Evolutionary conservation across 805 yeast genomes (phyloP).

Genomic region (Monosporozyma unispora): DNA sequence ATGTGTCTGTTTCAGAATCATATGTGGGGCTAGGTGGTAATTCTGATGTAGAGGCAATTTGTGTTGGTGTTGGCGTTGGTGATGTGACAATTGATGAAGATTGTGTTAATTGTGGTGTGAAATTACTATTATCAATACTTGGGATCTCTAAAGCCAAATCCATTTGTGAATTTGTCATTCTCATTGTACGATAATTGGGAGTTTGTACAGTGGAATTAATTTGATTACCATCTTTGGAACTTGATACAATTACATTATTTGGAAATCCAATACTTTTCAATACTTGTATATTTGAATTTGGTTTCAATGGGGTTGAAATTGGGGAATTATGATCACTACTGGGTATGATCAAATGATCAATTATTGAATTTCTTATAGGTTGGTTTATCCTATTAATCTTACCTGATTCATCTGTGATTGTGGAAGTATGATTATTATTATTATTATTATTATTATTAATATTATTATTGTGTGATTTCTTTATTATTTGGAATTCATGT

Average conservation of each 20-base stretch:
- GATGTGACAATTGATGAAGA: not conserved
- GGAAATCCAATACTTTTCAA: not conserved
- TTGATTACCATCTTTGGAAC: not conserved
- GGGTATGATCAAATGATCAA: slow-evolving; percentile 1
- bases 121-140: not conserved
- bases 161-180: slow-evolving; percentile 4
- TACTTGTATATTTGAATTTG: not conserved
- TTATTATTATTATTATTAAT: too few relatives aligned
- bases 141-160: slow-evolving; percentile 1
- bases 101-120: not conserved
- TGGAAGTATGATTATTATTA: too few relatives aligned
- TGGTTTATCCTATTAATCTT: not conserved
- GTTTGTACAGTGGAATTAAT: not conserved
- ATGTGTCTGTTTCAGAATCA: not conserved
- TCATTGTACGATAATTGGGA: not conserved
- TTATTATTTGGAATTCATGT: slow-evolving; percentile 11
- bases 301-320: not conserved
- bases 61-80: not conserved
- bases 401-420: not conserved
- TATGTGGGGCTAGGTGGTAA: slow-evolving; percentile 1
- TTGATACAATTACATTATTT: not conserved
- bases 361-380: not conserved
- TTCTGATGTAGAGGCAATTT: not conserved
- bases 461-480: slow-evolving; percentile 5
- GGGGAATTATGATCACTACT: not conserved